A percentile compares a stretch with the other conserved stretches of the same genome.
Evolutionary conservation across 495 filamentous ascomycete genomes (phyloP).

Genomic region (Cudoniella acicularis): DNA sequence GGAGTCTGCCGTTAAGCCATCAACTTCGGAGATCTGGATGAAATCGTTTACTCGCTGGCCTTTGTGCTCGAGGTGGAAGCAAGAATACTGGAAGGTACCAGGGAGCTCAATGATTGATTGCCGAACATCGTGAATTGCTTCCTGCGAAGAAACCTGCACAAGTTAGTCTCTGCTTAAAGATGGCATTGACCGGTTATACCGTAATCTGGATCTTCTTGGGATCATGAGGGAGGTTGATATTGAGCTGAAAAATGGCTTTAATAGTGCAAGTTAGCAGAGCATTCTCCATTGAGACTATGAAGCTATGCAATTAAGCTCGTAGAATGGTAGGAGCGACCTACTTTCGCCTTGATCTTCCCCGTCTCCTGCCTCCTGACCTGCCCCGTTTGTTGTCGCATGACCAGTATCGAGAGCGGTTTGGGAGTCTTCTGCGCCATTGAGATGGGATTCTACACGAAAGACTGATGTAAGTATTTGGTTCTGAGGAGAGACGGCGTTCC

Average conservation of each 20-base stretch:
- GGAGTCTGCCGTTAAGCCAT: constrained; percentile 68
- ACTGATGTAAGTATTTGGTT: neutral
- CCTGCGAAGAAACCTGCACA: constrained; percentile 80
- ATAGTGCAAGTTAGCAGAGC: neutral
- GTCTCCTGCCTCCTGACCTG: constrained; percentile 24
- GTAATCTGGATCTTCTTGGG: constrained; percentile 78
- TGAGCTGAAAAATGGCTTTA: constrained; percentile 66
- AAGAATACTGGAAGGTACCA: constrained; percentile 93
- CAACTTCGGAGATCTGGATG: constrained; percentile 85
- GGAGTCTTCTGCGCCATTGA: constrained; percentile 4
- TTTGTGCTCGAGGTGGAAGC: constrained; percentile 93
- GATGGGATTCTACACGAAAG: constrained; percentile 5
- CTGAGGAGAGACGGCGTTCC: too few relatives aligned
- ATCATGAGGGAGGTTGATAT: constrained; percentile 77
- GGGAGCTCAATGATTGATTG: constrained; percentile 94
- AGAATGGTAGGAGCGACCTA: constrained; percentile 4
- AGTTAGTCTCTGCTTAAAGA: constrained; percentile 10
- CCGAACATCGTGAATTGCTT: constrained; percentile 95
- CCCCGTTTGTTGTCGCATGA: constrained; percentile 26
- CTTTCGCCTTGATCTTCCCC: constrained; percentile 28
- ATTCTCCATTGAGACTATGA: neutral
- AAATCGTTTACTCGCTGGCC: constrained; percentile 90
- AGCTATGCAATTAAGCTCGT: neutral
- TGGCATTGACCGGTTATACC: constrained; percentile 43
- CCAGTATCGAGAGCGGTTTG: constrained; percentile 20